phyloP scores from a whole-genome alignment of 2,329 filamentous ascomycete species.

The Hirsutella minnesotensis region DNA sequence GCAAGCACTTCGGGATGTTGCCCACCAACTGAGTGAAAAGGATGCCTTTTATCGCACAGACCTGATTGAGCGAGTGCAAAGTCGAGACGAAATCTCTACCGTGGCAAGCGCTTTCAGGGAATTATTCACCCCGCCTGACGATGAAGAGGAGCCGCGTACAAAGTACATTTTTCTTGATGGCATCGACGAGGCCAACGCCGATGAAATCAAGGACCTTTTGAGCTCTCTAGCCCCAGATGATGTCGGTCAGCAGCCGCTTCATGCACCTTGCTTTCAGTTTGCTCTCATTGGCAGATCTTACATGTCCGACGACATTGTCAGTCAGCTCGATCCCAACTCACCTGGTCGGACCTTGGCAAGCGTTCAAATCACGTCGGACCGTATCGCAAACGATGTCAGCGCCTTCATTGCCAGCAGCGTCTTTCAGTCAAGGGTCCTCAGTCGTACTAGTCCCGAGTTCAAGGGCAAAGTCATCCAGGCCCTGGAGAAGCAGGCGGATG shows the following conservation, averaged over 20 bases:
- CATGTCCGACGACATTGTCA: constrained; percentile 24
- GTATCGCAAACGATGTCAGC: constrained; percentile 28
- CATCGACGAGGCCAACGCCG: constrained; percentile 30
- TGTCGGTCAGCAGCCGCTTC: constrained; percentile 7
- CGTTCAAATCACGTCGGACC: constrained; percentile 29
- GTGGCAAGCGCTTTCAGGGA: constrained; percentile 30
- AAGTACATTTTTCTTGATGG: constrained; percentile 34
- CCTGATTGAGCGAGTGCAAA: constrained; percentile 20
- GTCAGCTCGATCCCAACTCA: constrained; percentile 19
- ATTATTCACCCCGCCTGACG: constrained; percentile 26
- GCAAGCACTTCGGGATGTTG: constrained; percentile 31
- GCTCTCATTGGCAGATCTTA: constrained; percentile 30
- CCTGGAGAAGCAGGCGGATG: constrained; percentile 29
- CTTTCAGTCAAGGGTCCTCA: constrained; percentile 23
- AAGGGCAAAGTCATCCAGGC: constrained; percentile 25
- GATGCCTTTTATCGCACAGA: constrained; percentile 32
- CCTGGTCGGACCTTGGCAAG: constrained; percentile 21
- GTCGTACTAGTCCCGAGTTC: constrained; percentile 18
- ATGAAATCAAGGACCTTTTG: constrained; percentile 25
- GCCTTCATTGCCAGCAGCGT: constrained; percentile 30
- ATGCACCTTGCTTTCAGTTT: constrained; percentile 19
- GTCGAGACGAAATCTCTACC: constrained; percentile 28
- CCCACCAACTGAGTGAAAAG: constrained; percentile 33
- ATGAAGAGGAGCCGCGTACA: constrained; percentile 18
- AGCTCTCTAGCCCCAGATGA: constrained; percentile 18